Conservation (phyloP, 2,329 filamentous ascomycete genomes). For the Epichloe bromicola region DNA sequence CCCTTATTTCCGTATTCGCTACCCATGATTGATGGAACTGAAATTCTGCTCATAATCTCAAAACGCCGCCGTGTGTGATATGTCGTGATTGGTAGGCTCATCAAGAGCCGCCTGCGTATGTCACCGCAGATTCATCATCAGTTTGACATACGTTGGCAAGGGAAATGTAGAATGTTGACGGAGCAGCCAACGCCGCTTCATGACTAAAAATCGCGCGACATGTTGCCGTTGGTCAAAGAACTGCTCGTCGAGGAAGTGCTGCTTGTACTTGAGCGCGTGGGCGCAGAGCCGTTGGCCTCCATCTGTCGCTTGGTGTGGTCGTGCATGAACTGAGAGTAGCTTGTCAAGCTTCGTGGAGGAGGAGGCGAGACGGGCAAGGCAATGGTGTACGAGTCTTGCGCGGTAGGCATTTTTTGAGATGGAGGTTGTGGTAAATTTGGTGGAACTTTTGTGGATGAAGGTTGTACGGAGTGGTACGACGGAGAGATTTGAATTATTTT, state of each 20-base stretch:
- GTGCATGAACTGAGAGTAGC: slow-evolving; percentile 49
- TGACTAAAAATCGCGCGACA: slow-evolving; percentile 8
- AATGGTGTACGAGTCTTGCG: slow-evolving; percentile 26
- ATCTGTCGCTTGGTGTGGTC: slow-evolving; percentile 54
- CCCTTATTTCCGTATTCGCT: not conserved
- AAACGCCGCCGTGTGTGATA: not conserved
- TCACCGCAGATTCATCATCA: not conserved
- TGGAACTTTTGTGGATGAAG: no score
- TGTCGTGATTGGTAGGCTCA: not conserved
- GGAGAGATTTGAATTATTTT: no score
- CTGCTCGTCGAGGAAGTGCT: slow-evolving; percentile 11
- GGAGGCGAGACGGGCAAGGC: slow-evolving; percentile 24
- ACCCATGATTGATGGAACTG: not conserved
- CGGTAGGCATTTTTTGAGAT: slow-evolving; percentile 20
- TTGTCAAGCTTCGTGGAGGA: slow-evolving; percentile 35
- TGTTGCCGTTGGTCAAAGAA: slow-evolving; percentile 17
- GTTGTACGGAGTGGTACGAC: no score
- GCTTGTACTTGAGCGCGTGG: slow-evolving; percentile 8
- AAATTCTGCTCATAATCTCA: not conserved
- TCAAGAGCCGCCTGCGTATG: not conserved
- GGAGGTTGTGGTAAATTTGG: not conserved
- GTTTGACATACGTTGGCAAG: no score
- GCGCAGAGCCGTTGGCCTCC: slow-evolving; percentile 33
- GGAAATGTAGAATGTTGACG: no score
- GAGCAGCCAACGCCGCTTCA: not conserved